phyloP scores from a whole-genome alignment of 2,329 filamentous ascomycete species.

The Clonostachys rhizophaga region DNA sequence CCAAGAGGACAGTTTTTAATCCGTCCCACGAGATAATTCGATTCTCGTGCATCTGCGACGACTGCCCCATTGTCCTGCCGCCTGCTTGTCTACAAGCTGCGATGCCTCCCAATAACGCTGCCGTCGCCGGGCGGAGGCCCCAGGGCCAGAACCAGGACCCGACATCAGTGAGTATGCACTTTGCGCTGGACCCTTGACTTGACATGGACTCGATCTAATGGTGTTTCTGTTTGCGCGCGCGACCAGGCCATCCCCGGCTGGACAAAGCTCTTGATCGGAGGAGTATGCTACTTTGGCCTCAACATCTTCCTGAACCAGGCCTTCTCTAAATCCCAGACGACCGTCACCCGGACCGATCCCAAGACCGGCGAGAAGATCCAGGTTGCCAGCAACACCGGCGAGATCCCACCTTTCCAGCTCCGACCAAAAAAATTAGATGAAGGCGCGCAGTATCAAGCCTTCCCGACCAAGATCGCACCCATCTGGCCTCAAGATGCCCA shows the following conservation, averaged over 20 bases:
- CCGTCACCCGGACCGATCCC: conserved; percentile 42
- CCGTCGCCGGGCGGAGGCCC: background rate
- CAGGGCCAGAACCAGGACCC: background rate
- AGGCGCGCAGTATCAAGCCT: conserved; percentile 56
- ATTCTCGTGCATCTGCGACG: no score
- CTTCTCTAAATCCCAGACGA: conserved; percentile 39
- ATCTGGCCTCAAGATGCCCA: conserved; percentile 80
- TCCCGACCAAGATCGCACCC: conserved; percentile 72
- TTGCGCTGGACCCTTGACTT: no score
- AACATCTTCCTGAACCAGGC: conserved; percentile 54
- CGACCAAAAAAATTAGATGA: conserved; percentile 57
- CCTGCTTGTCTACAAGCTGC: no score
- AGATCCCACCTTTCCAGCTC: conserved; percentile 60
- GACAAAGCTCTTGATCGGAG: conserved; percentile 45
- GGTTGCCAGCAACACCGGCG: conserved; percentile 47
- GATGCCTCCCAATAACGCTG: background rate
- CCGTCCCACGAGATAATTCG: no score
- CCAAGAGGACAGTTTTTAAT: no score
- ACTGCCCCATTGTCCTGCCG: no score
- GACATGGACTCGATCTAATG: no score
- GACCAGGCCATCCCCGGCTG: conserved; percentile 10
- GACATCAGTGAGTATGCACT: background rate
- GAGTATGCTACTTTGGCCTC: conserved; percentile 53
- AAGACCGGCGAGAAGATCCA: conserved; percentile 43
- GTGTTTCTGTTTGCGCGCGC: no score